Base-by-base conservation (phyloP, 805 yeast genomes). In the Wickerhamiella musiphila region DNA sequence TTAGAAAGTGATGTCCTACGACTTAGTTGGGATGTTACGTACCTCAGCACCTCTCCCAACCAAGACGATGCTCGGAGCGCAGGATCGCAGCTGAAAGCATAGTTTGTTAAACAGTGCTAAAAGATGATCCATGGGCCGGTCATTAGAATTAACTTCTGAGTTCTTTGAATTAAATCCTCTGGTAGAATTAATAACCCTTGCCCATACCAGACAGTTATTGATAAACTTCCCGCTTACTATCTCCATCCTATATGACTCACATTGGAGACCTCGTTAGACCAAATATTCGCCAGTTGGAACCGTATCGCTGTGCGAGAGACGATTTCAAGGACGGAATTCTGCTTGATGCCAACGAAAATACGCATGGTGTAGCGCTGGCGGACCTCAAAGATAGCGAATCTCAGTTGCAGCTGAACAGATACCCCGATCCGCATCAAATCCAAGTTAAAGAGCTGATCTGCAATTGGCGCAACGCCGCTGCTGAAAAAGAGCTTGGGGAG, bases 271-370 rank as follows among this genome's bases (percentile, higher is more conserved):
- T 83, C 21, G 76, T 79, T 2, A 66, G 98, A 54, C 93, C 94
- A 14, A 90, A 86, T 45, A 82, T 90, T 37, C 64, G 70, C 37
- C 56, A 68, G 3, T 62, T 90, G 35, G 83, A 78, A 59, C 96
- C 98, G 6, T 90, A 90, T 54, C 68, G 93, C 33, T 90, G 98
- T 56, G 98, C 98, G 4, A 64, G 98, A 56, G 98, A 90, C 49
- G 96, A 86, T 50, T 86, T 74, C 63, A 77, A 70, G 36, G 82
- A 66, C 23, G 98, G 98, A 19, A 63, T 90, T 27, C 61, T 90
- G 15, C 61, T 90, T 33, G 98, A 90, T 54, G 98, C 98, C 35
- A 90, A 90, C 48, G 98, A 90, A 56, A 90, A 90, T 52, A 76
- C 96, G 2, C 78, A 75, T 49, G 98, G 96, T 0, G 86, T 94